Conservation (phyloP, 768 basidiomycete genomes). For the Kwoniella sp. region DNA sequence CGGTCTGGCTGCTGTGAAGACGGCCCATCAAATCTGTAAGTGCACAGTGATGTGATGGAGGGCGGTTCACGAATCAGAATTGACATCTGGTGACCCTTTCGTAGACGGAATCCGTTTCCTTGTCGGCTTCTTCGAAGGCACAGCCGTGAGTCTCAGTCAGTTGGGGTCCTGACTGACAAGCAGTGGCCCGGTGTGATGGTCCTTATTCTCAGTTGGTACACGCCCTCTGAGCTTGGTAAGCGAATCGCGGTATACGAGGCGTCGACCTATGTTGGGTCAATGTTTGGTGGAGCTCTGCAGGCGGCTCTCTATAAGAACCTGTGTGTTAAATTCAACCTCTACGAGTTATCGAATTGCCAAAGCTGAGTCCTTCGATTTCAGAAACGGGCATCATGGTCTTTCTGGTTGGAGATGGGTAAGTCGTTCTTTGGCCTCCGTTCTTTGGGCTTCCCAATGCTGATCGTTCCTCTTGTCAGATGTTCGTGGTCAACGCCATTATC, state of each 20-base stretch:
- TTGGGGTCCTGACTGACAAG: background rate
- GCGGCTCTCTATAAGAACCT: conserved; percentile 57
- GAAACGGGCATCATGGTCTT: conserved; percentile 55
- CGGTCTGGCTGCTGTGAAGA: background rate
- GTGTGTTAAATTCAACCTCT: background rate
- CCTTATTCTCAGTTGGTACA: conserved; percentile 6
- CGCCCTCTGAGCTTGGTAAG: conserved; percentile 58
- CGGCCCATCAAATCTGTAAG: background rate
- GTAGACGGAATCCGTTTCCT: conserved; percentile 4
- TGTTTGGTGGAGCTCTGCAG: conserved; percentile 57
- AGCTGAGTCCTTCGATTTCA: background rate
- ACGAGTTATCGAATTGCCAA: background rate
- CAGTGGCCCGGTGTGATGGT: background rate
- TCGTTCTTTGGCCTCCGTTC: no score
- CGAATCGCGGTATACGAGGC: conserved; percentile 49
- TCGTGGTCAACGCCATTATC: conserved; percentile 4
- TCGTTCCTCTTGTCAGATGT: conserved; percentile 1
- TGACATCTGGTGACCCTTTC: no score
- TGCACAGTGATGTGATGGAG: no score
- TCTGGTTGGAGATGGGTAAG: conserved; percentile 15
- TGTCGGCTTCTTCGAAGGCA: conserved; percentile 8
- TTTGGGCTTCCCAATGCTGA: no score
- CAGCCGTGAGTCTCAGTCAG: background rate
- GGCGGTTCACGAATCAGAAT: no score
- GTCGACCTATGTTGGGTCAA: conserved; percentile 40